phyloP scores from a whole-genome alignment of 2,329 filamentous ascomycete genomes.

The Myriangium duriaei region DNA sequence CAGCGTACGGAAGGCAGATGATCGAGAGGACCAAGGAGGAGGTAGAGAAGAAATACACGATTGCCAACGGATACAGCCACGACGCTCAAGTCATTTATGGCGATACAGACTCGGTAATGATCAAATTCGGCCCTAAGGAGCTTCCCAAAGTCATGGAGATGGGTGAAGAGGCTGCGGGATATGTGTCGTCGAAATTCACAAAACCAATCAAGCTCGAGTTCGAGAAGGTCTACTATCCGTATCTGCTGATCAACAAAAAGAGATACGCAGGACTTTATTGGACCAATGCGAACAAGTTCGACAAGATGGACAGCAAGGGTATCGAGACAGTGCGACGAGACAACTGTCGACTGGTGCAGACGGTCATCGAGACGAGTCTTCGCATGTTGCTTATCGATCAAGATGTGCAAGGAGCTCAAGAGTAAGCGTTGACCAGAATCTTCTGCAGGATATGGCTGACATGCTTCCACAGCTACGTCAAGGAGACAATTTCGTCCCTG shows the following conservation, averaged over 20 bases:
- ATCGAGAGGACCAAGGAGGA: conserved; percentile 97
- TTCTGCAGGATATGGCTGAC: no score
- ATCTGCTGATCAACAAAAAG: conserved; percentile 99
- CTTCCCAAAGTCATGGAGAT: conserved; percentile 83
- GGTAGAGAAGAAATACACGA: conserved; percentile 78
- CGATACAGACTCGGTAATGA: conserved; percentile 99
- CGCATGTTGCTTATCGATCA: conserved; percentile 91
- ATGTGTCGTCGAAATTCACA: conserved; percentile 81
- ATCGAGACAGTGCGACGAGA: conserved; percentile 96
- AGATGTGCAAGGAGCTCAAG: conserved; percentile 80
- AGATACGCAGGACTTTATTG: conserved; percentile 96
- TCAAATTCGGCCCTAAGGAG: conserved; percentile 88
- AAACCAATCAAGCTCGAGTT: conserved; percentile 99
- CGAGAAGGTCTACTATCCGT: conserved; percentile 97
- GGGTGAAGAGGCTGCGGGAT: conserved; percentile 82
- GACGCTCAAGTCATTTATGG: conserved; percentile 97
- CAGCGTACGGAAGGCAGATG: conserved; percentile 95
- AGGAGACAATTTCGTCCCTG: conserved; percentile 86
- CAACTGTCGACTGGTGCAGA: conserved; percentile 91
- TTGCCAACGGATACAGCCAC: conserved; percentile 87
- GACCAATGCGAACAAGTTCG: conserved; percentile 87
- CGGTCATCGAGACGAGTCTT: conserved; percentile 91
- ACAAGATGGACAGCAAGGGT: conserved; percentile 99
- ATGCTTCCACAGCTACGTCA: conserved; percentile 71
- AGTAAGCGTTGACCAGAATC: conserved; percentile 66